A percentile compares a stretch with the other conserved stretches of the same genome.
phyloP scores from a whole-genome alignment of 495 filamentous ascomycete species.

The Aspergillus homomorphus region DNA sequence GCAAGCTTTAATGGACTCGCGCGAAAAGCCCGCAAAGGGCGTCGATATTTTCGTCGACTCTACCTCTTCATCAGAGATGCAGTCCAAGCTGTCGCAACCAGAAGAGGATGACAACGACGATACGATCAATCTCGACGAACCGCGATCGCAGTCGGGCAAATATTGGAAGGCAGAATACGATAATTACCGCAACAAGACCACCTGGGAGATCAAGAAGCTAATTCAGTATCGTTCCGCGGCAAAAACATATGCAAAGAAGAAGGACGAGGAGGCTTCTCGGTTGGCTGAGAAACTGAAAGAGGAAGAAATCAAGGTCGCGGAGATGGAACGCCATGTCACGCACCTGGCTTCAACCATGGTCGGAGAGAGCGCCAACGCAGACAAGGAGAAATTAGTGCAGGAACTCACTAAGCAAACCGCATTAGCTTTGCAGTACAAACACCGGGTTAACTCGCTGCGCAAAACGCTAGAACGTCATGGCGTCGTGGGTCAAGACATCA shows the following conservation, averaged over 20 bases:
- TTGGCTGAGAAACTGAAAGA: constrained; percentile 69
- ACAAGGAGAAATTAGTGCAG: constrained; percentile 49
- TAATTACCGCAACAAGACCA: constrained; percentile 75
- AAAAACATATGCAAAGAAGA: constrained; percentile 85
- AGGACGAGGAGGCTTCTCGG: constrained; percentile 75
- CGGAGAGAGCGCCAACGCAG: constrained; percentile 41
- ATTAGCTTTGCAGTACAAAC: constrained; percentile 64
- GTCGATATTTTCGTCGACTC: constrained; percentile 13
- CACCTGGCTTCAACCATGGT: constrained; percentile 57
- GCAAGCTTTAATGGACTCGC: constrained; percentile 44
- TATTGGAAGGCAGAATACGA: constrained; percentile 95
- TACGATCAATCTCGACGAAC: constrained; percentile 74
- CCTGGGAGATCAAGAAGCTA: constrained; percentile 71
- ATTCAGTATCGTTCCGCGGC: constrained; percentile 78
- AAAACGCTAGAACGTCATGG: constrained; percentile 49
- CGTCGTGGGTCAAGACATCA: constrained; percentile 40
- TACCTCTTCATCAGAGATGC: constrained; percentile 14
- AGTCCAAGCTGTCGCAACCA: constrained; percentile 12
- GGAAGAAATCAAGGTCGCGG: constrained; percentile 52
- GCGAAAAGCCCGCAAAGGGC: constrained; percentile 34
- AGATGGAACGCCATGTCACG: constrained; percentile 55
- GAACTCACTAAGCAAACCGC: constrained; percentile 66
- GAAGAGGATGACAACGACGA: constrained; percentile 49
- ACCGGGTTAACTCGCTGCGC: constrained; percentile 60
- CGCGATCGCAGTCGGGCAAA: constrained; percentile 78